Conservation (phyloP, 306 rosid species). For the Mimosa bimucronata region DNA sequence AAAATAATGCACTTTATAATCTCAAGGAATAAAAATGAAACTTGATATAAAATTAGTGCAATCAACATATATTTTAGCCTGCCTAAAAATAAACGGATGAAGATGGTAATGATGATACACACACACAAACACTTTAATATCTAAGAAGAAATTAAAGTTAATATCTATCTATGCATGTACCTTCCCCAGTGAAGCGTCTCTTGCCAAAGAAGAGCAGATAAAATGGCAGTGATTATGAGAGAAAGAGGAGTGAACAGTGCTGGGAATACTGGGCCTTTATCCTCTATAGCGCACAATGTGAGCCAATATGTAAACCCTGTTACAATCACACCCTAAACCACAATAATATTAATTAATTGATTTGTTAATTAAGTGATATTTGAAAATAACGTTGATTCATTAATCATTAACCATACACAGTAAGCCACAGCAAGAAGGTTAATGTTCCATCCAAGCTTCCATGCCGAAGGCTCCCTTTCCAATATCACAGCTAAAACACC, state of each 20-base stretch:
- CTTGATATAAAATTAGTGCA: too few species aligned
- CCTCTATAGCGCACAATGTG: conserved; percentile 76
- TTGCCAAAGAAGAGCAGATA: conserved; percentile 72
- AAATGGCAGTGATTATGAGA: conserved; percentile 70
- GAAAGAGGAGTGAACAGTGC: conserved; percentile 87
- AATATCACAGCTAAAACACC: conserved; percentile 56
- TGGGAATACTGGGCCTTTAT: conserved; percentile 86
- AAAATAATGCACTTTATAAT: too few species aligned
- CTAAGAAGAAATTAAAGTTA: too few species aligned
- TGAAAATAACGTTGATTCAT: background rate
- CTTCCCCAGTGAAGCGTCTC: conserved; percentile 83
- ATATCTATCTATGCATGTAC: conserved; percentile 28
- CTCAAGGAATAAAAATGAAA: too few species aligned
- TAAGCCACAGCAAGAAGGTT: conserved; percentile 83
- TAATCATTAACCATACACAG: conserved; percentile 59
- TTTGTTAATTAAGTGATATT: background rate
- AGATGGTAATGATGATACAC: too few species aligned
- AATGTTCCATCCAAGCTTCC: conserved; percentile 92
- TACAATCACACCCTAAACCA: conserved; percentile 72
- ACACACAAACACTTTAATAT: too few species aligned
- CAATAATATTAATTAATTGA: background rate
- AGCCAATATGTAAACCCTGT: conserved; percentile 85
- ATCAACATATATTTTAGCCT: too few species aligned
- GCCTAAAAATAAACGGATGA: too few species aligned
- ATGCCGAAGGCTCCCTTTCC: conserved; percentile 72